A percentile compares a stretch with the other conserved stretches of the same genome.
Conservation (phyloP, 2,329 filamentous ascomycete species). For the Colletotrichum sp. region DNA sequence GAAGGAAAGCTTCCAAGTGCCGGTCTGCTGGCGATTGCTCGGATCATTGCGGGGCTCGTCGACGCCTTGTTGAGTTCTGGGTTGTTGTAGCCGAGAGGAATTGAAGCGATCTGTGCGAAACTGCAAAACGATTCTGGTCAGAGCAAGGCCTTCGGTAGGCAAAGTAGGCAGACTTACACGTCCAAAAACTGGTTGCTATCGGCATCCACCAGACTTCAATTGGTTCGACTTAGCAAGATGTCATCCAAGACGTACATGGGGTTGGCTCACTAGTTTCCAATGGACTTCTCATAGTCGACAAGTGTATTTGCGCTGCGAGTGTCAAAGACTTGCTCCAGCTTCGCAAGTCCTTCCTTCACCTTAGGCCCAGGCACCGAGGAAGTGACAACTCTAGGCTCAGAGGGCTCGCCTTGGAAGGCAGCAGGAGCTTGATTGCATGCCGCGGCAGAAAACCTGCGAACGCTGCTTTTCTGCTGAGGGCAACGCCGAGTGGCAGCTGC, state of each 20-base stretch:
- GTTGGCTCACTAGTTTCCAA: constrained; percentile 70
- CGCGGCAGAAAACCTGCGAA: background rate
- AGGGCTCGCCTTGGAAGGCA: background rate
- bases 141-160: accelerated
- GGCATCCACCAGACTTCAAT: constrained; percentile 60
- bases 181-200: constrained; percentile 76
- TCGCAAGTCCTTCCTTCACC: constrained; percentile 70
- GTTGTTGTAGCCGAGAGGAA: constrained; percentile 94
- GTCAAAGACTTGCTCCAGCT: constrained; percentile 82
- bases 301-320: constrained; percentile 86
- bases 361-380: constrained; percentile 69
- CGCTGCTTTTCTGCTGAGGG: background rate
- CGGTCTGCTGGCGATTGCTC: constrained; percentile 83
- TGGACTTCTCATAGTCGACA: constrained; percentile 74
- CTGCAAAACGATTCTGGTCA: constrained; percentile 37
- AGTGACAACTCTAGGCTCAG: background rate
- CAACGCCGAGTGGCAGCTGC: background rate
- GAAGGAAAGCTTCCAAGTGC: constrained; percentile 91
- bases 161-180: constrained; percentile 52
- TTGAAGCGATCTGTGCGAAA: constrained; percentile 92
- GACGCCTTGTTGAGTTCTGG: constrained; percentile 73
- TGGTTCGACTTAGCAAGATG: background rate
- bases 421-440: background rate
- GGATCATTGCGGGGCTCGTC: constrained; percentile 78
- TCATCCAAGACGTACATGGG: no score